Evolutionary conservation across 116 monocot genomes (phyloP).

Genomic region (Cymodocea nodosa): DNA sequence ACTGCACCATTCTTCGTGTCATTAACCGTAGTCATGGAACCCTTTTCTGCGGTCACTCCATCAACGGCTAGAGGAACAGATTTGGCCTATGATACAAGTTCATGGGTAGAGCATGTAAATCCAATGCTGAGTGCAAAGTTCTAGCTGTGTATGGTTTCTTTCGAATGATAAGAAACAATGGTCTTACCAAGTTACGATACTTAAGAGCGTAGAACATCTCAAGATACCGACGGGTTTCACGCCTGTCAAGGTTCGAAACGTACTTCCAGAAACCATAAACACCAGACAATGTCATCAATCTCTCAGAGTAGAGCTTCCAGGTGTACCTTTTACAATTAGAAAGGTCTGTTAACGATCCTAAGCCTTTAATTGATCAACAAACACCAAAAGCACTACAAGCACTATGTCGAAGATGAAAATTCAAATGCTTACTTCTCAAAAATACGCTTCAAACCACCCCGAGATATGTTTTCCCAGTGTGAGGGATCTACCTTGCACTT

Average conservation of each 20-base stretch:
- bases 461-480: slow-evolving; percentile 50
- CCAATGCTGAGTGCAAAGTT: no score
- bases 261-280: slow-evolving; percentile 82
- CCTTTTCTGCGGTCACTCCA: no score
- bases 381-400: background rate
- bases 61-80: no score
- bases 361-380: background rate
- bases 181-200: slow-evolving; percentile 32
- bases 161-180: no score
- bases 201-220: slow-evolving; percentile 67
- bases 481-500: slow-evolving; percentile 42
- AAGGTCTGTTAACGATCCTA: background rate
- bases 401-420: background rate
- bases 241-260: slow-evolving; percentile 52
- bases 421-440: slow-evolving; percentile 43
- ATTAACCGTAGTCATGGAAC: no score
- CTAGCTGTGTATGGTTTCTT: no score
- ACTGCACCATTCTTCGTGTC: no score
- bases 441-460: slow-evolving; percentile 43
- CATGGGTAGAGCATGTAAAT: no score
- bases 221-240: slow-evolving; percentile 45
- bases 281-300: slow-evolving; percentile 53
- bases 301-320: slow-evolving; percentile 71
- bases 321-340: slow-evolving; percentile 34
- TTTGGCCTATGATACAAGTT: no score